A percentile compares a stretch with the other conserved stretches of the same genome.
These are phyloP conservation scores for Eucalyptus rudis DNA, from an alignment of 345 rosid genomes.

Conservation along the genomic window DNA sequence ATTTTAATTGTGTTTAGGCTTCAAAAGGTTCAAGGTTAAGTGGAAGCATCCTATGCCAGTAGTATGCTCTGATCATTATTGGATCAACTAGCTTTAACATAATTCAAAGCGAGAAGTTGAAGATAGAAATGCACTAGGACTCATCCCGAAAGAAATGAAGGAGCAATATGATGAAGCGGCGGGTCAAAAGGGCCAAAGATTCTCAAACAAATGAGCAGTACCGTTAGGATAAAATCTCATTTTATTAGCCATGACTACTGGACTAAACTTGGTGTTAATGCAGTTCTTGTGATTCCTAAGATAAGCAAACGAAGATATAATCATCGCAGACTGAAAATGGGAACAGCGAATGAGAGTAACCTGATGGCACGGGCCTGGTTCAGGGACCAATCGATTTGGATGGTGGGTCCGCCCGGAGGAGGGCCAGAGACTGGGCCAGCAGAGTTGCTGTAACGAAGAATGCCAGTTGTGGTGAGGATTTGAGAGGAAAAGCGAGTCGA, in stretches of 20 bases:
- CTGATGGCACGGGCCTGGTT: conserved; percentile 84
- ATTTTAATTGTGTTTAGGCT: background rate
- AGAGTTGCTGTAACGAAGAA: conserved; percentile 70
- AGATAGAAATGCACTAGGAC: background rate
- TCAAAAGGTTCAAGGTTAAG: background rate
- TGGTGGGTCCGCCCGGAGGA: conserved; percentile 87
- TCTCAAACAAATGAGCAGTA: background rate
- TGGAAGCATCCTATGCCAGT: background rate
- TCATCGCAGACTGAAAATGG: background rate
- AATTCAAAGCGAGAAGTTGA: background rate
- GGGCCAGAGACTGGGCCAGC: conserved; percentile 69
- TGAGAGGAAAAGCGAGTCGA: conserved; percentile 57
- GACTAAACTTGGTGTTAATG: background rate
- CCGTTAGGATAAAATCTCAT: background rate
- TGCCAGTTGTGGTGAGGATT: conserved; percentile 65
- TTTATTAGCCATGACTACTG: background rate
- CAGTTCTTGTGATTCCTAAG: background rate
- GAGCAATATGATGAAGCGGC: background rate
- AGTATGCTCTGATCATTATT: background rate
- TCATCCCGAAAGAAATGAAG: background rate
- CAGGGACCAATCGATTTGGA: conserved; percentile 76
- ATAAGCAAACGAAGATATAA: background rate
- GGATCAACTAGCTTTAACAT: background rate
- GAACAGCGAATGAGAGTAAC: background rate
- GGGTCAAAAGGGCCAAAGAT: background rate